These are phyloP conservation scores for Paxillus involutus DNA, from an alignment of 768 basidiomycete species.

Conservation along the genomic window DNA sequence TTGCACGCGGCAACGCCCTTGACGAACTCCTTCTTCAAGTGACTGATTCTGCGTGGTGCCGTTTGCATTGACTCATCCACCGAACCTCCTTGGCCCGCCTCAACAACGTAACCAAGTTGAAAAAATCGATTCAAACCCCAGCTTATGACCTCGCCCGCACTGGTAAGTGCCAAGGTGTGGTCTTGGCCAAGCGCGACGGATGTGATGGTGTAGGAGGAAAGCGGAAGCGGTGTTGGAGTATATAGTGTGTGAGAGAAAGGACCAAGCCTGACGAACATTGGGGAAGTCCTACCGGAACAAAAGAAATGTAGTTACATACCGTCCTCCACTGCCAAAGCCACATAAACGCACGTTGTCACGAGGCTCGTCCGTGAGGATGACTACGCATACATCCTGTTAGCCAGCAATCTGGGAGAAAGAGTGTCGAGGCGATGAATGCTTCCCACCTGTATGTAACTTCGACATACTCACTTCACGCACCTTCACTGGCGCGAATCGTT, in stretches of 20 bases:
- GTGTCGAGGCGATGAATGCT: not conserved
- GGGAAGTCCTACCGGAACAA: not conserved
- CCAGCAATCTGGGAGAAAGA: not conserved
- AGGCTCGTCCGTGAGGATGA: slow-evolving; percentile 70
- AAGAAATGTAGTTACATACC: slow-evolving; percentile 43
- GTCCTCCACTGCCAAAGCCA: slow-evolving; percentile 87
- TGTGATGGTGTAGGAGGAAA: slow-evolving; percentile 55
- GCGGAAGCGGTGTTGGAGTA: slow-evolving; percentile 57
- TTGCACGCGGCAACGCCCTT: slow-evolving; percentile 85
- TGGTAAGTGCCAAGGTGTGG: slow-evolving; percentile 86
- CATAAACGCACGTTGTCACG: slow-evolving; percentile 79
- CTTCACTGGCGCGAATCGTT: slow-evolving; percentile 60
- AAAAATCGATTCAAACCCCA: slow-evolving; percentile 91
- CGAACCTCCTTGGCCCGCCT: slow-evolving; percentile 44
- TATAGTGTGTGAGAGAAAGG: slow-evolving; percentile 78
- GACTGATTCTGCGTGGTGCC: slow-evolving; percentile 72
- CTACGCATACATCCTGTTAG: slow-evolving; percentile 19
- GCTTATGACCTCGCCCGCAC: slow-evolving; percentile 76
- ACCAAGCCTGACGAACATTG: slow-evolving; percentile 54
- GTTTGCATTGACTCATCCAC: slow-evolving; percentile 76
- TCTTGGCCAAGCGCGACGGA: slow-evolving; percentile 89
- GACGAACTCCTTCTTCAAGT: slow-evolving; percentile 76
- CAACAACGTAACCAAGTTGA: slow-evolving; percentile 86
- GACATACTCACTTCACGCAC: slow-evolving; percentile 78
- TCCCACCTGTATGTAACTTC: slow-evolving; percentile 79